Conservation (phyloP, 2,329 filamentous ascomycete species). For the Fusarium pilosicola region DNA sequence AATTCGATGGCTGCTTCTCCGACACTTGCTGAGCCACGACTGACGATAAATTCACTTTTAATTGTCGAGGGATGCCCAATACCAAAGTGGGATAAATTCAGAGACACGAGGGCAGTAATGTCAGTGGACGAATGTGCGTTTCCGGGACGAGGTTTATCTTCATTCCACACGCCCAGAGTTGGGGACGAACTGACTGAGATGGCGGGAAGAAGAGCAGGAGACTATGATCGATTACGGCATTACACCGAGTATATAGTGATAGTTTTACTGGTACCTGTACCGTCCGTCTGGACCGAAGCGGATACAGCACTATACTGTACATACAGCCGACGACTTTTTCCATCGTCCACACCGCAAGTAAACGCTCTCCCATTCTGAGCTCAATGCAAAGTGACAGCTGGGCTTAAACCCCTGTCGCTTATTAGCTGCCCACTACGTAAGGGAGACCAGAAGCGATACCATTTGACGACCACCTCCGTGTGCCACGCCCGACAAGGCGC, state of each 20-base stretch:
- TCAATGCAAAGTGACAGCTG: slow-evolving; percentile 1
- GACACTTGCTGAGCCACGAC: neutral
- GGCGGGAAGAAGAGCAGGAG: neutral
- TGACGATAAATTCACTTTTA: neutral
- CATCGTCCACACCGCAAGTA: slow-evolving; percentile 11
- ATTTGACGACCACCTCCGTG: neutral
- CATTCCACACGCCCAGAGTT: slow-evolving; percentile 20
- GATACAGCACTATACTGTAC: neutral
- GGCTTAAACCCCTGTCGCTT: neutral
- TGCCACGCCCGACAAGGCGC: slow-evolving; percentile 21
- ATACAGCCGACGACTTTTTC: neutral
- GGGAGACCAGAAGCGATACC: slow-evolving; percentile 20
- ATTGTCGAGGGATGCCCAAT: neutral
- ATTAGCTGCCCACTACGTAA: slow-evolving; percentile 8
- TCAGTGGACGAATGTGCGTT: slow-evolving; percentile 23
- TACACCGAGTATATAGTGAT: neutral
- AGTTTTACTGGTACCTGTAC: neutral
- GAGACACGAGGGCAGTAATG: slow-evolving; percentile 4
- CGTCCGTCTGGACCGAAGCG: neutral
- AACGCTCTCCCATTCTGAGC: no score
- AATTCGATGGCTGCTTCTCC: neutral
- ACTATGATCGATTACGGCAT: neutral
- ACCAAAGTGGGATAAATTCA: neutral
- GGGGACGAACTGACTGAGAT: neutral
- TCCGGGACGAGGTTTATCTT: neutral